phyloP scores from a whole-genome alignment of 495 filamentous ascomycete genomes.

The Penicillium lividum region DNA sequence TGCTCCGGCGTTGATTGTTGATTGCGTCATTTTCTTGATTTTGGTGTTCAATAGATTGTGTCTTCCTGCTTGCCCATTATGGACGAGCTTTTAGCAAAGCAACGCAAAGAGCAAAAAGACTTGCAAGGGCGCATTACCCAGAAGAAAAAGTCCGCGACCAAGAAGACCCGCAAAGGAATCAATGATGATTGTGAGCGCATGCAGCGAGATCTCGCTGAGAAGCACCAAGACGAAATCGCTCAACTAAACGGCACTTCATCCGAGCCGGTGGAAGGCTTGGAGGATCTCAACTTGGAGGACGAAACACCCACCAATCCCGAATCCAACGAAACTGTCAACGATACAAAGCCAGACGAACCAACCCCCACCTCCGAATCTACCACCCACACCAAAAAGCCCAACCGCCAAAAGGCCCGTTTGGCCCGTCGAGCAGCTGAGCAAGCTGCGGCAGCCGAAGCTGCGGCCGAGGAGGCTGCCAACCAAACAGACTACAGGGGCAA shows the following conservation, averaged over 20 bases:
- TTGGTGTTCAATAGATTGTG: not conserved
- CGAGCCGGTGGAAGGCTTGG: conserved; percentile 28
- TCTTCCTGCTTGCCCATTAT: conserved; percentile 34
- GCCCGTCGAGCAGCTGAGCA: conserved; percentile 85
- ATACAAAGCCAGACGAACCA: conserved; percentile 13
- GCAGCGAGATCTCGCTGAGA: conserved; percentile 66
- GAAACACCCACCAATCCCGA: conserved; percentile 21
- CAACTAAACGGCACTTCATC: conserved; percentile 50
- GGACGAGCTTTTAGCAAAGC: conserved; percentile 75
- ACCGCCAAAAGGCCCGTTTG: conserved; percentile 86
- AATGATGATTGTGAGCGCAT: conserved; percentile 80
- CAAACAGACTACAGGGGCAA: conserved; percentile 72
- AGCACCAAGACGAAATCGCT: conserved; percentile 66
- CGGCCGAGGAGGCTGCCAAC: conserved; percentile 70
- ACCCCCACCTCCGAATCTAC: conserved; percentile 13
- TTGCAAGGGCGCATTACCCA: conserved; percentile 81
- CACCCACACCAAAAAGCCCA: conserved; percentile 66
- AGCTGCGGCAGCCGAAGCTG: conserved; percentile 64
- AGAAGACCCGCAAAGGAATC: conserved; percentile 90
- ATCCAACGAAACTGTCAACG: conserved; percentile 15
- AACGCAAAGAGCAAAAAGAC: conserved; percentile 87
- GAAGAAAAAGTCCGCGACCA: conserved; percentile 94
- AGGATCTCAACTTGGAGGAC: conserved; percentile 34
- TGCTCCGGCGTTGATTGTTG: conserved; percentile 7
- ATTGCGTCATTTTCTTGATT: conserved; percentile 5